Evolutionary conservation across 1,284 basidiomycete genomes (phyloP).

Genomic region (Xanthoconium separans): DNA sequence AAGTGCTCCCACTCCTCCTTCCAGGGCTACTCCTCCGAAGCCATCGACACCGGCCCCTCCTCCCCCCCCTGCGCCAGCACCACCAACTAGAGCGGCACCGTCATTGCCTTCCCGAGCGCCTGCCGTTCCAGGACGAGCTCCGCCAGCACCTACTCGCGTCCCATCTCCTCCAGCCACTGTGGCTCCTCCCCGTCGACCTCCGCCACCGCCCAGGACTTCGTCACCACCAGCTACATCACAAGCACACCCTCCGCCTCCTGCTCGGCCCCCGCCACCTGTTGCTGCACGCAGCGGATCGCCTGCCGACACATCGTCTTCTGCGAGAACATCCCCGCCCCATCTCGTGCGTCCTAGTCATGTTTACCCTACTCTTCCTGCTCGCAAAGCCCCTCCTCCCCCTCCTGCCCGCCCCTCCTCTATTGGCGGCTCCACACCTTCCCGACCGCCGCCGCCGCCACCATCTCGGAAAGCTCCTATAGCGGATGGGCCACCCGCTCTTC

Average conservation of each 20-base stretch:
- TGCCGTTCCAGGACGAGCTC: constrained; percentile 25
- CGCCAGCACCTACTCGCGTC: constrained; percentile 26
- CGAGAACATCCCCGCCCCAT: constrained; percentile 32
- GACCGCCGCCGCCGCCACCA: constrained; percentile 33
- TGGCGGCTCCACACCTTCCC: constrained; percentile 19
- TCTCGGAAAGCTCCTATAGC: constrained; percentile 23
- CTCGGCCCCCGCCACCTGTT: constrained; percentile 20
- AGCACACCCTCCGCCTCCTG: constrained; percentile 28
- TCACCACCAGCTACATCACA: constrained; percentile 34
- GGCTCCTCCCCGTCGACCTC: constrained; percentile 38
- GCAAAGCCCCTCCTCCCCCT: constrained; percentile 33
- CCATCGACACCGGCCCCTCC: constrained; percentile 29
- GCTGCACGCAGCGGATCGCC: constrained; percentile 23
- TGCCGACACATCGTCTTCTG: constrained; percentile 21
- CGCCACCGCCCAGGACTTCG: constrained; percentile 32
- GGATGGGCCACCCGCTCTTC: constrained; percentile 38
- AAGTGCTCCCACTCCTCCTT: constrained; percentile 35
- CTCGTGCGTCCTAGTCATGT: constrained; percentile 19
- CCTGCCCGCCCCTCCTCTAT: constrained; percentile 35
- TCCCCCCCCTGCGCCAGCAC: constrained; percentile 14
- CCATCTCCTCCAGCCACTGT: constrained; percentile 32
- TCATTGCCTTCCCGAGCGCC: constrained; percentile 21
- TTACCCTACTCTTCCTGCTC: constrained; percentile 19
- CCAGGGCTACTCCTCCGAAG: constrained; percentile 31
- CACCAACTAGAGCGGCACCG: constrained; percentile 29